phyloP scores from a whole-genome alignment of 2,329 filamentous ascomycete genomes.

The Pseudopithomyces chartarum region DNA sequence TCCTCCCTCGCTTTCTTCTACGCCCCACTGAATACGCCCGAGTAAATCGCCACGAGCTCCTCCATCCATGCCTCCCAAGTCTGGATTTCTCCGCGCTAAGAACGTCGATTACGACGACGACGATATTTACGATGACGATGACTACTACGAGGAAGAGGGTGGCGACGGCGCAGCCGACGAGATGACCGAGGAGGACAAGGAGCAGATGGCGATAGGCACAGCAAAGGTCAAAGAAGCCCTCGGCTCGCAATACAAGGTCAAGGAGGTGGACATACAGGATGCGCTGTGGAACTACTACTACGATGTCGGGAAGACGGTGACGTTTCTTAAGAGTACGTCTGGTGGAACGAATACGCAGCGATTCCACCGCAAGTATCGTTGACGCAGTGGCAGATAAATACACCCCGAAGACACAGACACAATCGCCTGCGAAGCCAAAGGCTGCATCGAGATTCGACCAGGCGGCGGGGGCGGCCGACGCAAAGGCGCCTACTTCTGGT shows the following conservation, averaged over 20 bases:
- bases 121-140: slow-evolving; percentile 58
- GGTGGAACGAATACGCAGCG: background rate
- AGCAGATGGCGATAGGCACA: slow-evolving; percentile 68
- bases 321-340: slow-evolving; percentile 71
- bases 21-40: background rate
- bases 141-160: slow-evolving; percentile 50
- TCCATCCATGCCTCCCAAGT: slow-evolving; percentile 40
- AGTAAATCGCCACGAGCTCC: background rate
- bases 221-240: slow-evolving; percentile 69
- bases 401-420: slow-evolving; percentile 27
- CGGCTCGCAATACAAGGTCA: slow-evolving; percentile 65
- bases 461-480: slow-evolving; percentile 46
- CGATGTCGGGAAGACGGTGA: slow-evolving; percentile 82
- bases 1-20: too few relatives aligned
- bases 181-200: slow-evolving; percentile 40
- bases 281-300: slow-evolving; percentile 96
- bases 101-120: slow-evolving; percentile 56
- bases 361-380: background rate
- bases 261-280: slow-evolving; percentile 79
- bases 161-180: slow-evolving; percentile 37
- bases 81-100: slow-evolving; percentile 50
- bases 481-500: slow-evolving; percentile 52
- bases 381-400: slow-evolving; percentile 28
- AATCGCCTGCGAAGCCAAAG: slow-evolving; percentile 44
- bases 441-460: slow-evolving; percentile 52